These are phyloP conservation scores for Talaromyces borbonicus DNA, from an alignment of 495 filamentous ascomycete genomes.

Conservation along the genomic window DNA sequence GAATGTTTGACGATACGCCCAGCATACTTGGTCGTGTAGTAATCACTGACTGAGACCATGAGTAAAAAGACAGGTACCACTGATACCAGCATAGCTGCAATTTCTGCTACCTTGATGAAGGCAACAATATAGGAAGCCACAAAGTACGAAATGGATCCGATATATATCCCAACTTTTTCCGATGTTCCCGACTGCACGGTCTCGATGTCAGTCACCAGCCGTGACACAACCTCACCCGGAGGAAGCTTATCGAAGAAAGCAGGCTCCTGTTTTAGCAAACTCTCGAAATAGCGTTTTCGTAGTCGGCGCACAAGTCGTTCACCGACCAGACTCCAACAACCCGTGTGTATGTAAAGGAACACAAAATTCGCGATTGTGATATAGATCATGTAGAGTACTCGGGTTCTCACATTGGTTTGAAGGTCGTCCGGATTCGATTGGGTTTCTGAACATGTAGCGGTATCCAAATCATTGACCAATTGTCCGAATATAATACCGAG, in stretches of 20 bases:
- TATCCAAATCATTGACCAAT: no score
- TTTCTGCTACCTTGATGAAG: conserved; percentile 35
- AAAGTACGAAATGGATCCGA: conserved; percentile 40
- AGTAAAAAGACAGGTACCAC: conserved; percentile 44
- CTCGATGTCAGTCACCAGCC: conserved; percentile 38
- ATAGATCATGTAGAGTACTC: no score
- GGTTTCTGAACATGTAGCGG: no score
- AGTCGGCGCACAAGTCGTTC: conserved; percentile 42
- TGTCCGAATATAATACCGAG: no score
- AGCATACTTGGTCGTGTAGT: conserved; percentile 37
- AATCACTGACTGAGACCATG: conserved; percentile 40
- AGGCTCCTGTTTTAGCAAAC: conserved; percentile 38
- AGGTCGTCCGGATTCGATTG: no score
- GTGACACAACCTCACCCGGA: conserved; percentile 39
- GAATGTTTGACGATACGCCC: conserved; percentile 26
- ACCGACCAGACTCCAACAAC: conserved; percentile 42
- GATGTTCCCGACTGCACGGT: conserved; percentile 41
- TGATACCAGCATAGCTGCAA: conserved; percentile 42
- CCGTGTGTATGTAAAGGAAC: conserved; percentile 28
- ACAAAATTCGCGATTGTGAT: no score
- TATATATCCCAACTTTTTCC: conserved; percentile 46
- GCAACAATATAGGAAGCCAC: conserved; percentile 40
- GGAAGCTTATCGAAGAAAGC: conserved; percentile 40
- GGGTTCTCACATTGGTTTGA: no score
- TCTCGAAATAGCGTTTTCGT: conserved; percentile 35